Conservation (phyloP, 495 filamentous ascomycete species). For the Aspergillus saccharolyticus region DNA sequence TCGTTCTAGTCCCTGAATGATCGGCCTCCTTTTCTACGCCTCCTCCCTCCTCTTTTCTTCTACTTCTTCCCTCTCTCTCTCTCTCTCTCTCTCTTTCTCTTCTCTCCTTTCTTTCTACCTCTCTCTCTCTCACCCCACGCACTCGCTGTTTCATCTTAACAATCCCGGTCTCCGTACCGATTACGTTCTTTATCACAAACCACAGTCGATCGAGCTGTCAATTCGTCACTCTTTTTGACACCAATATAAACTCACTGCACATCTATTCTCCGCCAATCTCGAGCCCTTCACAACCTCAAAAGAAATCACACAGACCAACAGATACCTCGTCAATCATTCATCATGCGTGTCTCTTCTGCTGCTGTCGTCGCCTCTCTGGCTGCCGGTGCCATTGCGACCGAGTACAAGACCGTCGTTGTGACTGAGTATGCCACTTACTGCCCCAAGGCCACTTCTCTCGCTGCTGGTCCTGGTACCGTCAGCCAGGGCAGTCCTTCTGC, state of each 20-base stretch:
- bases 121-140: slow-evolving; percentile 17
- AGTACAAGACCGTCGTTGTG: slow-evolving; percentile 71
- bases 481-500: slow-evolving; percentile 72
- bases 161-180: slow-evolving; percentile 39
- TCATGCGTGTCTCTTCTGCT: slow-evolving; percentile 89
- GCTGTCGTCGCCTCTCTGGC: slow-evolving; percentile 60
- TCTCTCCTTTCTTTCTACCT: slow-evolving; percentile 9
- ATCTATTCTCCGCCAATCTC: slow-evolving; percentile 8
- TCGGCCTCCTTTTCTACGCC: slow-evolving; percentile 21
- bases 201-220: slow-evolving; percentile 28
- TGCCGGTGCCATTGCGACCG: slow-evolving; percentile 41
- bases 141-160: slow-evolving; percentile 20
- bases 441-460: slow-evolving; percentile 68
- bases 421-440: slow-evolving; percentile 83
- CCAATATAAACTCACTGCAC: slow-evolving; percentile 1
- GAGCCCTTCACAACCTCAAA: slow-evolving; percentile 22
- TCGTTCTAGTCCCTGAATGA: neutral
- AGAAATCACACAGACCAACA: slow-evolving; percentile 12
- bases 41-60: too few relatives aligned
- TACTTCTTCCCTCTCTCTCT: slow-evolving; percentile 14
- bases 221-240: slow-evolving; percentile 15
- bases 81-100: slow-evolving; percentile 9
- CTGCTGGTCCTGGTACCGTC: slow-evolving; percentile 42
- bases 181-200: slow-evolving; percentile 49
- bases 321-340: slow-evolving; percentile 37